phyloP scores from a whole-genome alignment of 2,329 filamentous ascomycete species.

The Aspergillus transmontanensis region DNA sequence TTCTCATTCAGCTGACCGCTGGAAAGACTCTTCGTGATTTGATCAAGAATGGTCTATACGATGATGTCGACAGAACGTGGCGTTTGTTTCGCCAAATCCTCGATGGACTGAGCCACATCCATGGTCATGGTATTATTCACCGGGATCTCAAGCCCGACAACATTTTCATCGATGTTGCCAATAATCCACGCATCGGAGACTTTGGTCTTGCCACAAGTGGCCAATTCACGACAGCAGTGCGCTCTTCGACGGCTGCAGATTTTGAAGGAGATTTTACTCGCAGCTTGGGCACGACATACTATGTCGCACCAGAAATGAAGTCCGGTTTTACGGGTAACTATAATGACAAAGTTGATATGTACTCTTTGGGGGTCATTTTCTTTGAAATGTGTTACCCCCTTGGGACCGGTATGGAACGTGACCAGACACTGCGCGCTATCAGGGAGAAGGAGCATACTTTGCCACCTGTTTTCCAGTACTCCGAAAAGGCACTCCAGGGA shows the following conservation, averaged over 20 bases:
- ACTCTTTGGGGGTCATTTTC: conserved; percentile 94
- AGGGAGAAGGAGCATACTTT: conserved; percentile 68
- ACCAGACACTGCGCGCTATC: conserved; percentile 67
- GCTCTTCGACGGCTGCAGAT: conserved; percentile 38
- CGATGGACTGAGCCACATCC: conserved; percentile 87
- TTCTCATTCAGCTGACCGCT: conserved; percentile 10
- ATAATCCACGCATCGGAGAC: conserved; percentile 94
- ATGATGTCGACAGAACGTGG: conserved; percentile 80
- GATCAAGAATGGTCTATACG: conserved; percentile 73
- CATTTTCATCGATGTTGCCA: conserved; percentile 88
- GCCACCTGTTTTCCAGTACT: conserved; percentile 70
- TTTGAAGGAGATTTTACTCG: conserved; percentile 49
- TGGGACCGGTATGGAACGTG: conserved; percentile 65
- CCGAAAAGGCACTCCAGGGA: conserved; percentile 69
- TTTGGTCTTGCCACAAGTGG: conserved; percentile 93
- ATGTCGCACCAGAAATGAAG: conserved; percentile 89
- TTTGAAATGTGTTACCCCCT: conserved; percentile 88
- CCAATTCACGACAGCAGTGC: conserved; percentile 54
- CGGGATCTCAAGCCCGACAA: conserved; percentile 97
- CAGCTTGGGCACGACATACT: conserved; percentile 77
- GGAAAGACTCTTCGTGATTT: conserved; percentile 79
- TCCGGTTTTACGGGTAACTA: conserved; percentile 76
- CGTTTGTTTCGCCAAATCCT: conserved; percentile 87
- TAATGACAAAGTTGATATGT: conserved; percentile 97
- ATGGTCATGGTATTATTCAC: conserved; percentile 88